phyloP scores from a whole-genome alignment of 768 basidiomycete species.

The Paxillus involutus region DNA sequence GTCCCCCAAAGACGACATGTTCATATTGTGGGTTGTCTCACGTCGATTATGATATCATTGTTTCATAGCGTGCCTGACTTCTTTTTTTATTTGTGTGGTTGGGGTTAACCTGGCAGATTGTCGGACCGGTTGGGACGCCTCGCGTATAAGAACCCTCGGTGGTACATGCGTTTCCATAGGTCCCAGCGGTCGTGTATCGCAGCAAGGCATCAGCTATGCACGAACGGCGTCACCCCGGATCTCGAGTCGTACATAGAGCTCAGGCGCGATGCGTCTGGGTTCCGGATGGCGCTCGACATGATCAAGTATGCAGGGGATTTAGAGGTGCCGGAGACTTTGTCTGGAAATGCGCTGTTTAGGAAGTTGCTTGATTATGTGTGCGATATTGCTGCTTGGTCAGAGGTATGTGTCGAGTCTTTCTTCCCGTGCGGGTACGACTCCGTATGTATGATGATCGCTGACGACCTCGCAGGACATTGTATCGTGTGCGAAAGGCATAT shows the following conservation, averaged over 20 bases:
- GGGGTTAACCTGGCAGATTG: constrained; percentile 29
- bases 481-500: constrained; percentile 48
- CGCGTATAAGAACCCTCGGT: constrained; percentile 35
- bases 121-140: constrained; percentile 37
- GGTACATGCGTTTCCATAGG: constrained; percentile 42
- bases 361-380: constrained; percentile 41
- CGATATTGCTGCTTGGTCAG: constrained; percentile 53
- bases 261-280: constrained; percentile 49
- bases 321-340: constrained; percentile 31
- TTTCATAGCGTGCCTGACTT: constrained; percentile 5
- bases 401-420: constrained; percentile 36
- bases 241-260: constrained; percentile 48
- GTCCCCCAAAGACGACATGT: constrained; percentile 14
- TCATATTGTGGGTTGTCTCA: constrained; percentile 20
- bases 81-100: background rate
- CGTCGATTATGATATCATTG: constrained; percentile 9
- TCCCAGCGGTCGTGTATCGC: constrained; percentile 33
- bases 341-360: constrained; percentile 26
- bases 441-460: background rate
- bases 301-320: constrained; percentile 54
- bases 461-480: constrained; percentile 50
- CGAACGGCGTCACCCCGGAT: constrained; percentile 33
- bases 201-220: constrained; percentile 32
- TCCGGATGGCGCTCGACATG: constrained; percentile 49
- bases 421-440: too few species aligned